Evolutionary conservation across 169 alveolate species (phyloP).

Genomic region (Plasmodium knowlesi): DNA sequence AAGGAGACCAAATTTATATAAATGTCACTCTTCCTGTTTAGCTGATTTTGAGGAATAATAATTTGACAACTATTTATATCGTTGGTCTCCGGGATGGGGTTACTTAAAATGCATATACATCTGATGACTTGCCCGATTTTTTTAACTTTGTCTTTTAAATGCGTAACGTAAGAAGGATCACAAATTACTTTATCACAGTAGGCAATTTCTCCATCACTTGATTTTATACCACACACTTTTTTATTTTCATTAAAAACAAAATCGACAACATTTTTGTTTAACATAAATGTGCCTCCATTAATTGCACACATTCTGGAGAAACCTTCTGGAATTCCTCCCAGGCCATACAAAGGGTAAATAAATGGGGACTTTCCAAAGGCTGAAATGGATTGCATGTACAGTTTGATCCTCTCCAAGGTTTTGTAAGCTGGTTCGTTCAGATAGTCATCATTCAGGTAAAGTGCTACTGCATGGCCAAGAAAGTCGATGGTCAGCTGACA

Average conservation of each 20-base stretch:
- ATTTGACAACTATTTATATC: conserved; percentile 95
- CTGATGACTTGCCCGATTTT: conserved; percentile 88
- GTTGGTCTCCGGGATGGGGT: conserved; percentile 96
- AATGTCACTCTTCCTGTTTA: conserved; percentile 92
- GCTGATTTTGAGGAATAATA: conserved; percentile 96
- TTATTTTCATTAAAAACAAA: conserved; percentile 92
- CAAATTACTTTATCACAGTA: conserved; percentile 94
- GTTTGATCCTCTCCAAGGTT: conserved; percentile 93
- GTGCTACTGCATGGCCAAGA: conserved; percentile 98
- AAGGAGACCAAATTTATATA: conserved; percentile 94
- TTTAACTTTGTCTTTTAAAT: conserved; percentile 79
- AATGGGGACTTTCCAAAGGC: conserved; percentile 98
- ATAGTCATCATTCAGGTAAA: conserved; percentile 94
- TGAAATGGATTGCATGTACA: conserved; percentile 95
- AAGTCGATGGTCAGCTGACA: conserved; percentile 97
- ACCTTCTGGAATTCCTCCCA: conserved; percentile 98
- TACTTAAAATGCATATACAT: conserved; percentile 94
- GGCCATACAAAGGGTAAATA: conserved; percentile 98
- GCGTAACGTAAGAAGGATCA: conserved; percentile 94
- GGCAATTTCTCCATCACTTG: conserved; percentile 93
- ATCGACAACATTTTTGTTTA: conserved; percentile 93
- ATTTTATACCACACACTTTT: conserved; percentile 92
- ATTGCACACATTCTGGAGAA: conserved; percentile 96
- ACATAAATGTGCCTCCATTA: conserved; percentile 97
- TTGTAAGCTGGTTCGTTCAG: conserved; percentile 91